These are phyloP conservation scores for Coemansia sp. DNA, from an alignment of 192 early-diverging fungal genomes.

Conservation along the genomic window DNA sequence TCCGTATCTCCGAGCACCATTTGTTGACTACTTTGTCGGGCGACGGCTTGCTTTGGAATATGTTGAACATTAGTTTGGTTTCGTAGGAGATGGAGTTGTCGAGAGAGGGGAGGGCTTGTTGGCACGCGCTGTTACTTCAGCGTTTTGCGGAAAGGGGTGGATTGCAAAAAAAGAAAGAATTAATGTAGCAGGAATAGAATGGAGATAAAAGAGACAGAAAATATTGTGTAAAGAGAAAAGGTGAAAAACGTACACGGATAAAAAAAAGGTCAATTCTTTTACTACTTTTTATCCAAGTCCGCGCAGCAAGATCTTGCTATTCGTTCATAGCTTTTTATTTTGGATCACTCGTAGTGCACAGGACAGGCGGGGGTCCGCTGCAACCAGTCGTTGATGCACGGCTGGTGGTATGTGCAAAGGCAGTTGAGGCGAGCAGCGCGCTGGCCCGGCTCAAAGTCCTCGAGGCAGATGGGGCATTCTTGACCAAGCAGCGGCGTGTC, in stretches of 20 bases:
- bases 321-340: no score
- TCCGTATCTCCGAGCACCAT: constrained; percentile 81
- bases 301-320: no score
- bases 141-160: no score
- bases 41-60: constrained; percentile 41
- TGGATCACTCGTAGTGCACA: constrained; percentile 67
- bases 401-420: constrained; percentile 84
- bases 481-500: constrained; percentile 64
- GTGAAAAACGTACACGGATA: background rate
- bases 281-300: no score
- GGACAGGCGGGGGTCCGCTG: constrained; percentile 74
- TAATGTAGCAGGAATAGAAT: background rate
- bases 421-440: constrained; percentile 81
- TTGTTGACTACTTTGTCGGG: constrained; percentile 76
- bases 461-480: constrained; percentile 95
- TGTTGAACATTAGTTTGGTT: background rate
- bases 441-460: constrained; percentile 83
- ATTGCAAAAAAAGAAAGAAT: no score
- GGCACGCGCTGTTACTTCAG: no score
- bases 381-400: constrained; percentile 83
- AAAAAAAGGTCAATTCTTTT: no score
- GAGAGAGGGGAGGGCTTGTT: no score
- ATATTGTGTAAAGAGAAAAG: background rate
- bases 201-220: background rate
- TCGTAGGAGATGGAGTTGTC: background rate